Base-by-base conservation (phyloP, 2,329 filamentous ascomycete species). In the Cytospora paraplurivora region DNA sequence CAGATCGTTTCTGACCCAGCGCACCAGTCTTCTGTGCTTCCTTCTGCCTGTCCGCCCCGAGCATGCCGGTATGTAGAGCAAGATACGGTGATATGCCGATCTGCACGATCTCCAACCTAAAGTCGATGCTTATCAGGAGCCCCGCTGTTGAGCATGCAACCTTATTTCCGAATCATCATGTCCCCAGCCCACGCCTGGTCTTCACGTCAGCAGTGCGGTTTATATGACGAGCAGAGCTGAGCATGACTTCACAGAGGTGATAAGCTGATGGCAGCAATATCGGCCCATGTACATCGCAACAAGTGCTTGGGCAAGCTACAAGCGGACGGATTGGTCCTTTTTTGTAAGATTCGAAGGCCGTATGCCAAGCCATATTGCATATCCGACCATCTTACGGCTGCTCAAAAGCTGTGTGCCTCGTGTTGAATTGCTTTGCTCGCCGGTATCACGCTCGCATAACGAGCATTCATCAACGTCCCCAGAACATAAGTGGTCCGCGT, bases 401-500 rank as follows among this genome's bases (percentile, higher is more conserved):
- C 56, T 49, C 32, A 32, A 19, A n/a, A 32, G 6, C 32, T 6
- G 33, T 21, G 11, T 59, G 35, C 33, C 50, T 49, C 58, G 58
- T 60, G 49, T 61, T 49, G n/a, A 38, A 10, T 47, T 47, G 8
- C n/a, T 47, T 47, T 19, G n/a, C 44, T 47, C n/a, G 21, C n/a
- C n/a, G 7, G 12, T 11, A 47, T 21, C 3, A 27, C 27, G 0
- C 85, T 84, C 65, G 77, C 79, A 67, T 78, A 81, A 67, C 82
- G 84, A 3, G 81, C 82, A 73, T 88, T 83, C 56, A 78, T 75
- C 63, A 86, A 72, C 15, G 82, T 86, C 1, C 82, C 82, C 27
- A 81, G 76, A 8, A 88, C 84, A 69, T 85, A 4, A 87, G 70
- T 86, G 84, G 72, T 88, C 84, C 3, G 84, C 86, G 69, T 88